phyloP scores from a whole-genome alignment of 2,329 filamentous ascomycete species.

The Xylaria sp. region DNA sequence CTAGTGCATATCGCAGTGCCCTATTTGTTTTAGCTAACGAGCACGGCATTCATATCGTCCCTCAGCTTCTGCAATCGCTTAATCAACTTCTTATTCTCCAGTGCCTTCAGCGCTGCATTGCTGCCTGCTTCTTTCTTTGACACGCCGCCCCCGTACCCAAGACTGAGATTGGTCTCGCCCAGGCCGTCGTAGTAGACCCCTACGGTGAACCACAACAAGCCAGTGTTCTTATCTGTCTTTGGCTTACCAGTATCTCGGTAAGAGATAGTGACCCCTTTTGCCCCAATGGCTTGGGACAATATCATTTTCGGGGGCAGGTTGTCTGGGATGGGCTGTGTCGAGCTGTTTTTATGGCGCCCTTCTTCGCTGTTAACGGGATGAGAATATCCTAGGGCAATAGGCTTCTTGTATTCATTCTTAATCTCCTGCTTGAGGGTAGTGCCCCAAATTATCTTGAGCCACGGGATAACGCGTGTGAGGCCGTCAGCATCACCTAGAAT shows the following conservation, averaged over 20 bases:
- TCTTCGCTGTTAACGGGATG: constrained; percentile 12
- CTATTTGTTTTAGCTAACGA: neutral
- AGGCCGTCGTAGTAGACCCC: constrained; percentile 71
- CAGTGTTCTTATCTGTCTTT: constrained; percentile 59
- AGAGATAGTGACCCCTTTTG: constrained; percentile 61
- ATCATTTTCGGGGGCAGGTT: constrained; percentile 55
- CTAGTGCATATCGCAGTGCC: neutral
- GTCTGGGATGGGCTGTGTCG: constrained; percentile 1
- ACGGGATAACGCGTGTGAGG: constrained; percentile 64
- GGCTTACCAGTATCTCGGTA: constrained; percentile 64
- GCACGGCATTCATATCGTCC: constrained; percentile 45
- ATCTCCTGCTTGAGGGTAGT: constrained; percentile 65
- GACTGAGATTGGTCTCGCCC: constrained; percentile 65
- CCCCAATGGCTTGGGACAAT: constrained; percentile 58
- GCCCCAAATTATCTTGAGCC: constrained; percentile 79
- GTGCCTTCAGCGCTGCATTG: constrained; percentile 67
- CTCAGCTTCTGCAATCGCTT: constrained; percentile 56
- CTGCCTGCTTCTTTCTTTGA: constrained; percentile 73
- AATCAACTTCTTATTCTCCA: constrained; percentile 70
- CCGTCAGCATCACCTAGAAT: constrained; percentile 72
- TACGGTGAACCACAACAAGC: constrained; percentile 64
- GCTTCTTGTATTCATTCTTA: constrained; percentile 41
- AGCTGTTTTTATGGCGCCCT: constrained; percentile 17
- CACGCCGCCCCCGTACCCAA: constrained; percentile 68
- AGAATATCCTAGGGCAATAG: constrained; percentile 25